A percentile compares a stretch with the other conserved stretches of the same genome.
phyloP scores from a whole-genome alignment of 139 green algal species.

The Picochlorum sp. region DNA sequence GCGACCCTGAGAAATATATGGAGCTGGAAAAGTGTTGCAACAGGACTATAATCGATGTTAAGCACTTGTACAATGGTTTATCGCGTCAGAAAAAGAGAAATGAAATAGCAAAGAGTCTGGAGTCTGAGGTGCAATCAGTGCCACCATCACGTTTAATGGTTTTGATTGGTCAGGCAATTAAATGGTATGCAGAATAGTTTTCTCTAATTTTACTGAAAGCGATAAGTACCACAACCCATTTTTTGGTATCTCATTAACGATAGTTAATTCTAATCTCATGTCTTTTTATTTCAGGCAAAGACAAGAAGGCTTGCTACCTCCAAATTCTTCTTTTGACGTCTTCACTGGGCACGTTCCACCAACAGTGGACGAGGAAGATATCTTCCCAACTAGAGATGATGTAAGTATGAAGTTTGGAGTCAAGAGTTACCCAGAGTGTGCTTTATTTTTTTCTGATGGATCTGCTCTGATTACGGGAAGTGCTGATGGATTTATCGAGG shows the following conservation, averaged over 20 bases:
- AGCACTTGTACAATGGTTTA: slow-evolving; percentile 61
- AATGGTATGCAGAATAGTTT: slow-evolving; percentile 44
- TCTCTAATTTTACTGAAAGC: background rate
- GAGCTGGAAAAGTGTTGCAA: slow-evolving; percentile 71
- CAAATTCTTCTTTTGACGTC: slow-evolving; percentile 82
- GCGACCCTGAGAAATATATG: slow-evolving; percentile 75
- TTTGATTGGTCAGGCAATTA: slow-evolving; percentile 89
- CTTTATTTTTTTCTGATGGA: slow-evolving; percentile 81
- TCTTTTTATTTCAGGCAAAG: slow-evolving; percentile 59
- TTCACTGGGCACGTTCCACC: slow-evolving; percentile 69
- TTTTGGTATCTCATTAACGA: background rate
- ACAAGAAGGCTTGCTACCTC: slow-evolving; percentile 68
- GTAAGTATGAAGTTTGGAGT: slow-evolving; percentile 58
- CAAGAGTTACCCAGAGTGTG: slow-evolving; percentile 65
- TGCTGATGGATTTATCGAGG: slow-evolving; percentile 94
- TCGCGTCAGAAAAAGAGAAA: slow-evolving; percentile 79
- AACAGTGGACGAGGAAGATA: slow-evolving; percentile 79
- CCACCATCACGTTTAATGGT: slow-evolving; percentile 86
- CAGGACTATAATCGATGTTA: slow-evolving; percentile 65
- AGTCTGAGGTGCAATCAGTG: slow-evolving; percentile 74
- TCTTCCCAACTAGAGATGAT: slow-evolving; percentile 46
- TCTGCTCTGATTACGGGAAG: slow-evolving; percentile 79
- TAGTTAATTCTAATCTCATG: slow-evolving; percentile 20
- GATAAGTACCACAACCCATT: background rate
- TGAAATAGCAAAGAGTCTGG: slow-evolving; percentile 61